These are phyloP conservation scores for Spongiforma sp. DNA, from an alignment of 1,284 basidiomycete species.

Conservation along the genomic window DNA sequence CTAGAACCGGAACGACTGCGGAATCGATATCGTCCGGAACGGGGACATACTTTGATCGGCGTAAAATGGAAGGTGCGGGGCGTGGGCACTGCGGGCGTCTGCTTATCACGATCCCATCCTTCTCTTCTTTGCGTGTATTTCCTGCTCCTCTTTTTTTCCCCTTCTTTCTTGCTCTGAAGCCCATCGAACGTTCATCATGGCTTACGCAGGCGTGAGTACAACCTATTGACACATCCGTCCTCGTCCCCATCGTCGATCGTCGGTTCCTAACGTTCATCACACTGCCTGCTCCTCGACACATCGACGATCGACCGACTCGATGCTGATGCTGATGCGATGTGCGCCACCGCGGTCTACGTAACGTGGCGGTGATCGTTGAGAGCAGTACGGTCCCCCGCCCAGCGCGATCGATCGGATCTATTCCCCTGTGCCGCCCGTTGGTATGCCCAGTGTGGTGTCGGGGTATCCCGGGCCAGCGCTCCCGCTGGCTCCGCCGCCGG, in stretches of 20 bases:
- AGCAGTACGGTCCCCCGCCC: constrained; percentile 35
- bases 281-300: background rate
- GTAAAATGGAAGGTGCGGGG: too few relatives aligned
- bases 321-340: too few relatives aligned
- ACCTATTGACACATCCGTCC: too few relatives aligned
- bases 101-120: constrained; percentile 18
- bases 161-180: background rate
- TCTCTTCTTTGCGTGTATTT: too few relatives aligned
- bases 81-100: too few relatives aligned
- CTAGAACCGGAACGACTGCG: too few relatives aligned
- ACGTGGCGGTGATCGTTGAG: too few relatives aligned
- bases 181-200: constrained; percentile 6
- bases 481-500: constrained; percentile 35
- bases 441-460: too few relatives aligned
- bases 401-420: constrained; percentile 15
- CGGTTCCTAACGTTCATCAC: background rate
- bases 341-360: too few relatives aligned
- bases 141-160: background rate
- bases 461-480: too few relatives aligned
- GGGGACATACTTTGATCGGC: too few relatives aligned
- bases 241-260: constrained; percentile 9
- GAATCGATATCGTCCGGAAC: background rate
- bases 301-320: too few relatives aligned
- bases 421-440: background rate
- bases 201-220: constrained; percentile 25